Evolutionary conservation across 164 flowering plant species (phyloP).

Genomic region (Nelumbo lutea): DNA sequence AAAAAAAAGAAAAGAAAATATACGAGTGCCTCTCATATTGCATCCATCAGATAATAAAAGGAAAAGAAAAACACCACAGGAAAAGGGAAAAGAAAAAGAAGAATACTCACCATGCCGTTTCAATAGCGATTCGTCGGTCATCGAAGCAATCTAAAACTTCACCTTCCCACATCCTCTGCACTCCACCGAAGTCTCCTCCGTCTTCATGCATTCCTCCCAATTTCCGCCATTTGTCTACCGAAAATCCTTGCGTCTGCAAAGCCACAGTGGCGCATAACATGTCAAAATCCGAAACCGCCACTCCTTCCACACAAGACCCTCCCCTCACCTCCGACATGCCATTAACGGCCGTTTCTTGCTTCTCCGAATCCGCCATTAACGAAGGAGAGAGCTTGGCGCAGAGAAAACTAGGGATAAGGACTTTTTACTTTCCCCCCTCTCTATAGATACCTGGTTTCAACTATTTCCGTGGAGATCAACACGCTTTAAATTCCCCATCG

Average conservation of each 20-base stretch:
- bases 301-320: conserved; percentile 38
- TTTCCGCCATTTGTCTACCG: conserved; percentile 35
- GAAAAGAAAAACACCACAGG: background rate
- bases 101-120: conserved; percentile 51
- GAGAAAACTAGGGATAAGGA: background rate
- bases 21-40: background rate
- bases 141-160: conserved; percentile 76
- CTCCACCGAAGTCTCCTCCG: conserved; percentile 51
- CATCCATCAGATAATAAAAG: background rate
- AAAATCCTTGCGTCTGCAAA: conserved; percentile 61
- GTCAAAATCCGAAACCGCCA: conserved; percentile 79
- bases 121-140: conserved; percentile 65
- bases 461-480: background rate
- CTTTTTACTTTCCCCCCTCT: background rate
- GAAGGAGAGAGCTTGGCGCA: too few relatives aligned
- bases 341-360: conserved; percentile 18
- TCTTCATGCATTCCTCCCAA: conserved; percentile 24
- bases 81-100: background rate
- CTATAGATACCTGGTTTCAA: background rate
- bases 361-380: conserved; percentile 48
- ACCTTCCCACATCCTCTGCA: conserved; percentile 97
- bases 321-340: conserved; percentile 27
- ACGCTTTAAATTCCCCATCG: background rate
- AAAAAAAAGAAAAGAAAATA: background rate
- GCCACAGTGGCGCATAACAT: conserved; percentile 88